Evolutionary conservation across 768 basidiomycete genomes (phyloP).

Genomic region (Tephrocybe sp.): DNA sequence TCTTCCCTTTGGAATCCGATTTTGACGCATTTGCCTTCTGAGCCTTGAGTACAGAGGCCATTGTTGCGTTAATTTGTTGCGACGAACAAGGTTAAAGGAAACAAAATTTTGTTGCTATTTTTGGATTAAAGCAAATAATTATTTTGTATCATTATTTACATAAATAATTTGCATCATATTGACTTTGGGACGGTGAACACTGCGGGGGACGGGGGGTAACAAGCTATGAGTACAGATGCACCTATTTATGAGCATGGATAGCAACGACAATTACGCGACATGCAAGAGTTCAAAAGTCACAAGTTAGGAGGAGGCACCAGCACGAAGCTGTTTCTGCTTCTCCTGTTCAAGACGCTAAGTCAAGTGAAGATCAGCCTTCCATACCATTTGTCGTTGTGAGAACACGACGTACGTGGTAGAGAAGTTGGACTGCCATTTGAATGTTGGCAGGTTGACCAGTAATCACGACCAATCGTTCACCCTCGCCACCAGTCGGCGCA

Average conservation of each 20-base stretch:
- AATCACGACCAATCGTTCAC: conserved; percentile 93
- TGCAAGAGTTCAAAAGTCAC: conserved; percentile 17
- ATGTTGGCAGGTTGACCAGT: conserved; percentile 95
- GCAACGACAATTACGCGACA: conserved; percentile 5
- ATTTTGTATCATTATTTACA: conserved; percentile 2
- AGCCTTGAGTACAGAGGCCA: conserved; percentile 67
- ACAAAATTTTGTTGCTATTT: conserved; percentile 10
- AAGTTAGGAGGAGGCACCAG: conserved; percentile 11
- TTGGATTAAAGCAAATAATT: neutral
- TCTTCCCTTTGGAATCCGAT: conserved; percentile 57
- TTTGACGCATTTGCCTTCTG: conserved; percentile 59
- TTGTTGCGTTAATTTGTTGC: conserved; percentile 23
- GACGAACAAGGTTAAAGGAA: neutral
- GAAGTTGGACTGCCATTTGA: conserved; percentile 91
- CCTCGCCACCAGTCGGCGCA: conserved; percentile 72
- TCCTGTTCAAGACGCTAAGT: conserved; percentile 81
- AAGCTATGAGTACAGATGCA: conserved; percentile 26
- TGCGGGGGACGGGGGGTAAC: neutral
- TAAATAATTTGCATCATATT: conserved; percentile 3
- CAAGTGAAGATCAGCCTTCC: conserved; percentile 3
- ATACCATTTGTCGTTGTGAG: neutral
- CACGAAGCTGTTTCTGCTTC: conserved; percentile 78
- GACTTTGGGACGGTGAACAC: conserved; percentile 1
- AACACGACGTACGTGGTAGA: conserved; percentile 69
- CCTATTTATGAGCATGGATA: conserved; percentile 14